A percentile compares a stretch with the other conserved stretches of the same genome.
These are phyloP conservation scores for Blastobotrys persicus DNA, from an alignment of 1,139 yeast species.

Conservation along the genomic window DNA sequence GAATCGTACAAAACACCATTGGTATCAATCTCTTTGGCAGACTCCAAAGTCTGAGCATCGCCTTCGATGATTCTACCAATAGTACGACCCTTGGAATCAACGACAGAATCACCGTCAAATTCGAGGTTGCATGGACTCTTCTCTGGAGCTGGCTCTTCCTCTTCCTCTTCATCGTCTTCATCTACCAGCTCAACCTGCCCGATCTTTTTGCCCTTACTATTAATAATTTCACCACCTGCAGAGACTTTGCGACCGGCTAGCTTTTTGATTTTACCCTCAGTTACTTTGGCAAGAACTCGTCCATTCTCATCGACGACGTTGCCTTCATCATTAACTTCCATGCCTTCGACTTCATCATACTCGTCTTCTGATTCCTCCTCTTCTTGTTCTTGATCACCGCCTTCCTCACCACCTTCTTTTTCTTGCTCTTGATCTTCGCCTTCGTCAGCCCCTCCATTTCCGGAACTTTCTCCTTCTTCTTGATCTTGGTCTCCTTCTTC, in stretches of 20 bases:
- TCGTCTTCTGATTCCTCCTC: constrained; percentile 5
- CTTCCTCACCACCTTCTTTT: background rate
- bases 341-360: constrained; percentile 8
- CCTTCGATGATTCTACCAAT: constrained; percentile 1
- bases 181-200: constrained; percentile 9
- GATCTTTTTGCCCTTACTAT: constrained; percentile 9
- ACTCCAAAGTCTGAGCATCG: background rate
- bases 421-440: background rate
- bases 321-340: constrained; percentile 9
- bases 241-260: constrained; percentile 10
- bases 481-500: background rate
- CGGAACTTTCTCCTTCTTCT: too few species aligned
- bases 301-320: constrained; percentile 8
- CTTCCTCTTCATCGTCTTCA: background rate
- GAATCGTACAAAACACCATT: constrained; percentile 1
- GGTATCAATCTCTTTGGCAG: background rate
- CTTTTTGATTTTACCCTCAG: constrained; percentile 11
- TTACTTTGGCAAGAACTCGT: constrained; percentile 8
- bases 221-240: constrained; percentile 10
- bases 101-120: constrained; percentile 4
- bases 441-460: background rate
- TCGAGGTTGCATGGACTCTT: background rate
- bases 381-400: background rate
- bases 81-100: constrained; percentile 3
- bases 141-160: background rate